These are phyloP conservation scores for Calophaca sinica DNA, from an alignment of 306 rosid genomes.

Conservation along the genomic window DNA sequence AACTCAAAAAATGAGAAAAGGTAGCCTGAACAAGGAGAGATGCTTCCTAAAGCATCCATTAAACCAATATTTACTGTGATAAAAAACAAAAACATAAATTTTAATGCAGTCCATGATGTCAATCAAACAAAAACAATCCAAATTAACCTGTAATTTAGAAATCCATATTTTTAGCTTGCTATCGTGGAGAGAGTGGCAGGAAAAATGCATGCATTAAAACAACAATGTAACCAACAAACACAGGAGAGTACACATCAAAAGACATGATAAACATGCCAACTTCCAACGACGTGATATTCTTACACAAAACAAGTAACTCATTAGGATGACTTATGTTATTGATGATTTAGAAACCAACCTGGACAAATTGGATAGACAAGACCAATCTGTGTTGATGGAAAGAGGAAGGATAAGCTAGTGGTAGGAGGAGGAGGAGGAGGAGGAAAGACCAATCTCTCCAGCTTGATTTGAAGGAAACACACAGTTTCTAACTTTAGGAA, in stretches of 20 bases:
- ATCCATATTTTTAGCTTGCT: not conserved
- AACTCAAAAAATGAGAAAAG: not conserved
- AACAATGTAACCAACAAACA: not conserved
- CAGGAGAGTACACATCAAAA: constrained; percentile 4
- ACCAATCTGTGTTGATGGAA: too few species aligned
- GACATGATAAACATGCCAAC: constrained; percentile 18
- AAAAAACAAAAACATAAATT: not conserved
- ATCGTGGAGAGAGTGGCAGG: constrained; percentile 4
- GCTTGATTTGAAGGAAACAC: too few species aligned
- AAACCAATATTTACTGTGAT: not conserved
- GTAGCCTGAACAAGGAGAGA: constrained; percentile 22
- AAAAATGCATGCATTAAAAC: constrained; percentile 21
- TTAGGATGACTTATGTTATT: not conserved
- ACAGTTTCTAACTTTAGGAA: too few species aligned
- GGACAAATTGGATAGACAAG: not conserved
- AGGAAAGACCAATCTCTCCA: too few species aligned
- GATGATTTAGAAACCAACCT: not conserved
- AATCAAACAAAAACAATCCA: constrained; percentile 28
- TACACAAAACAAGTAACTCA: constrained; percentile 8
- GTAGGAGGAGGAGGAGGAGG: too few species aligned
- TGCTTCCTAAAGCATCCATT: constrained; percentile 5
- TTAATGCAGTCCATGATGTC: not conserved
- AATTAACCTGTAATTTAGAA: constrained; percentile 20
- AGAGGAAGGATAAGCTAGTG: too few species aligned
- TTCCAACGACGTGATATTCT: constrained; percentile 3